Conservation (phyloP, 2,329 filamentous ascomycete species). For the Ceratocystis variospora region DNA sequence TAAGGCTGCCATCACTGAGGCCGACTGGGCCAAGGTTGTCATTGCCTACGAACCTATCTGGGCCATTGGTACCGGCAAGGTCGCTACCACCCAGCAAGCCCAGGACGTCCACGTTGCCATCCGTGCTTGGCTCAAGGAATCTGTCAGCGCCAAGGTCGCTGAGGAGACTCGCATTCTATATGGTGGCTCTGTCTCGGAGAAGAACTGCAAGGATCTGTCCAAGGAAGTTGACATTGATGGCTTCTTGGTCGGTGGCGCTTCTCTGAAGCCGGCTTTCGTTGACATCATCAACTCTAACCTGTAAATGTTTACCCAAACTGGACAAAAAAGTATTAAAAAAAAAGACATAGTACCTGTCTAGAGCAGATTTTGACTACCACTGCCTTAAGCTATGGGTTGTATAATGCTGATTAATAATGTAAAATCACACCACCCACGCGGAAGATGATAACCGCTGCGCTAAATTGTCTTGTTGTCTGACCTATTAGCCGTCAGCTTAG, state of each 20-base stretch:
- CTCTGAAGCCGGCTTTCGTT: conserved; percentile 80
- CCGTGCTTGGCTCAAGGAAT: conserved; percentile 70
- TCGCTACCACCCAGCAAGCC: conserved; percentile 75
- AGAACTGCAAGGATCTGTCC: conserved; percentile 89
- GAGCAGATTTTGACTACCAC: neutral
- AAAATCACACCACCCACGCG: conserved; percentile 9
- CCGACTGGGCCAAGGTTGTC: conserved; percentile 85
- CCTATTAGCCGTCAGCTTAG: too few relatives aligned
- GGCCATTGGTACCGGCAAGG: conserved; percentile 88
- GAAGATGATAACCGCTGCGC: neutral
- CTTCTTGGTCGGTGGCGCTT: conserved; percentile 92
- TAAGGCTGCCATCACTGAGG: conserved; percentile 48
- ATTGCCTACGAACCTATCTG: conserved; percentile 99
- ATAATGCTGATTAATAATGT: conserved; percentile 20
- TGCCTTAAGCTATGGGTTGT: conserved; percentile 15
- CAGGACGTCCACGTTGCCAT: conserved; percentile 91
- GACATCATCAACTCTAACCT: conserved; percentile 47
- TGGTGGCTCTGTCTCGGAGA: conserved; percentile 90
- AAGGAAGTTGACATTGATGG: conserved; percentile 94
- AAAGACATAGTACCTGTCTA: neutral
- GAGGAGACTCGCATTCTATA: conserved; percentile 91
- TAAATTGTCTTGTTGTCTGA: neutral
- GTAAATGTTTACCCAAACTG: conserved; percentile 26
- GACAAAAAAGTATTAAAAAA: conserved; percentile 5
- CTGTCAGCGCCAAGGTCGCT: conserved; percentile 60